Conservation (phyloP, 2,329 filamentous ascomycete genomes). For the Spiromastix sp. region DNA sequence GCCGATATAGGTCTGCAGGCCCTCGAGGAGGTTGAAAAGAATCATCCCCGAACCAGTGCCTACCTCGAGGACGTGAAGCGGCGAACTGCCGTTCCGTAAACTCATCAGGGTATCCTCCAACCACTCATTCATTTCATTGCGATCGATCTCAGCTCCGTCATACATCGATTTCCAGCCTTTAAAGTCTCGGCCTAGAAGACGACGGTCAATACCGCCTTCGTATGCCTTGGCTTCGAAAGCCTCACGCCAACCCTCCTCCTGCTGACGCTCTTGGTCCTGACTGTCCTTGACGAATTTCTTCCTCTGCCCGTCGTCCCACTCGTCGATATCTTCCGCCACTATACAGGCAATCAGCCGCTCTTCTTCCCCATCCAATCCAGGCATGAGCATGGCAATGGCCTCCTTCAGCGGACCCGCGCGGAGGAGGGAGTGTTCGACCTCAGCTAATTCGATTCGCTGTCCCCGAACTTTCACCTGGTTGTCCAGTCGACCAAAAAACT, state of each 20-base stretch:
- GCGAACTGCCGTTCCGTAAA: not conserved
- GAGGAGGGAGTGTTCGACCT: slow-evolving; percentile 52
- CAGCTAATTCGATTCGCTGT: slow-evolving; percentile 47
- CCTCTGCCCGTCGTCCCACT: too few relatives aligned
- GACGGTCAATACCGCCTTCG: too few relatives aligned
- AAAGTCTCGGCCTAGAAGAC: slow-evolving; percentile 6
- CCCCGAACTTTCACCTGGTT: slow-evolving; percentile 51
- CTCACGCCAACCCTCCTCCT: too few relatives aligned
- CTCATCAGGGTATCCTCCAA: slow-evolving; percentile 5
- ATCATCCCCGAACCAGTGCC: slow-evolving; percentile 8
- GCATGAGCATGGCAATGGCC: too few relatives aligned
- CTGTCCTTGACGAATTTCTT: too few relatives aligned
- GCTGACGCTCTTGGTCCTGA: too few relatives aligned
- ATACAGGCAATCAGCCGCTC: too few relatives aligned
- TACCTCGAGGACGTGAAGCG: slow-evolving; percentile 4
- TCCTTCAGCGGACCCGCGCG: not conserved
- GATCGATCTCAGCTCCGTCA: slow-evolving; percentile 2
- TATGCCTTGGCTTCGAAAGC: too few relatives aligned
- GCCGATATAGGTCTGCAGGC: slow-evolving; percentile 6
- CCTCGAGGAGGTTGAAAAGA: slow-evolving; percentile 4
- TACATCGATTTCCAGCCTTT: slow-evolving; percentile 6
- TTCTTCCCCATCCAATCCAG: too few relatives aligned
- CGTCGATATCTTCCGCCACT: too few relatives aligned
- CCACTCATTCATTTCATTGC: slow-evolving; percentile 6
- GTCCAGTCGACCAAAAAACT: slow-evolving; percentile 4